phyloP scores from a whole-genome alignment of 2,329 filamentous ascomycete genomes.

The Sclerotinia spermophila region DNA sequence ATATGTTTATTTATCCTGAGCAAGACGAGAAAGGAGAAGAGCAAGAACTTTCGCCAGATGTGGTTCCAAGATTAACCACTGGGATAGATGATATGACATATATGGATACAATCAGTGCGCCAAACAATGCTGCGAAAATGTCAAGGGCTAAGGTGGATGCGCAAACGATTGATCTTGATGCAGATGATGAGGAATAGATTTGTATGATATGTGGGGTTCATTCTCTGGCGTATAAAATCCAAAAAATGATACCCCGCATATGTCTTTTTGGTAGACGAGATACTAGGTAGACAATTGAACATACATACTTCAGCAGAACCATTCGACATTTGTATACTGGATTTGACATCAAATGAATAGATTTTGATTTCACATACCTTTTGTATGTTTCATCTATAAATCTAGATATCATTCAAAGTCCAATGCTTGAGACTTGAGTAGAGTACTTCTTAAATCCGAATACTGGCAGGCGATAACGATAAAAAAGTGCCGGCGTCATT shows the following conservation, averaged over 20 bases:
- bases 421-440: neutral
- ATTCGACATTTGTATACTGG: neutral
- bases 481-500: slow-evolving; percentile 15
- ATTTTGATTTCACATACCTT: neutral
- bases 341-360: neutral
- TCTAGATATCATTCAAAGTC: neutral
- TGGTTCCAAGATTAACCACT: slow-evolving; percentile 44
- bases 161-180: slow-evolving; percentile 21
- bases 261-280: slow-evolving; percentile 12
- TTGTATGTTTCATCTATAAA: neutral
- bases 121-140: slow-evolving; percentile 35
- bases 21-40: slow-evolving; percentile 20
- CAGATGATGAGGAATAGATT: slow-evolving; percentile 14
- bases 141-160: slow-evolving; percentile 31
- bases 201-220: slow-evolving; percentile 19
- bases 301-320: neutral
- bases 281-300: slow-evolving; percentile 12
- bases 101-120: slow-evolving; percentile 59
- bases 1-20: slow-evolving; percentile 51
- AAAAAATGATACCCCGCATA: slow-evolving; percentile 32
- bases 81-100: slow-evolving; percentile 56
- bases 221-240: slow-evolving; percentile 27
- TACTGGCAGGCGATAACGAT: slow-evolving; percentile 19
- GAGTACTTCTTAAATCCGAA: slow-evolving; percentile 13
- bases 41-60: slow-evolving; percentile 24